phyloP scores from a whole-genome alignment of 2,329 filamentous ascomycete genomes.

The Aureobasidium sp. region DNA sequence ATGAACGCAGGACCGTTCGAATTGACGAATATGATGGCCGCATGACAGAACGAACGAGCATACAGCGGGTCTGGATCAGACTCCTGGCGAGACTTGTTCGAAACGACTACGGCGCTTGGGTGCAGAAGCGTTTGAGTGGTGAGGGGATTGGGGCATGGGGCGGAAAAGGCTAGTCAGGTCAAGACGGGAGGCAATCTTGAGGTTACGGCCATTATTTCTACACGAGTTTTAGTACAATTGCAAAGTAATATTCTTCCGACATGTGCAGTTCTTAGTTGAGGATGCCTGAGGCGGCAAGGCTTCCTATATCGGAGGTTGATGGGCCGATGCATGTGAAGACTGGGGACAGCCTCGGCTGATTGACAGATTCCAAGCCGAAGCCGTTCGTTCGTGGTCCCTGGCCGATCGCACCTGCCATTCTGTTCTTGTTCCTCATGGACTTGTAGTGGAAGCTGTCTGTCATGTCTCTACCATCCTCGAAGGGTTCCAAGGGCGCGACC shows the following conservation, averaged over 20 bases:
- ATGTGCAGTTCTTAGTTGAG: not conserved
- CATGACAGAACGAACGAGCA: not conserved
- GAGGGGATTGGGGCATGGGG: not conserved
- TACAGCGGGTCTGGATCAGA: not conserved
- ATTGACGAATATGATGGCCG: not conserved
- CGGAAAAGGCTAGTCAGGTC: not conserved
- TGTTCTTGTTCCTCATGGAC: not conserved
- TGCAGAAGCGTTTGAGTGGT: not conserved
- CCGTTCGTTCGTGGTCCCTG: not conserved
- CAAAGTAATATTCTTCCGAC: not conserved
- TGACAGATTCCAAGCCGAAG: conserved; percentile 7
- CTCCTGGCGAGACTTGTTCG: not conserved
- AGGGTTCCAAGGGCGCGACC: not conserved
- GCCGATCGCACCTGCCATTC: not conserved
- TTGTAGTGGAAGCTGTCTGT: not conserved
- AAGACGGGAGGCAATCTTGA: not conserved
- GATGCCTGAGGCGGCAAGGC: not conserved
- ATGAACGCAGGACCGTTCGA: conserved; percentile 6
- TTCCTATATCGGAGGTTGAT: not conserved
- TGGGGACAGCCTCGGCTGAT: conserved; percentile 5
- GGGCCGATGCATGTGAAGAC: conserved; percentile 4
- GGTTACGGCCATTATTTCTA: not conserved
- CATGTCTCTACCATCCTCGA: not conserved
- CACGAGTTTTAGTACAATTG: not conserved
- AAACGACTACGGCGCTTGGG: not conserved